A percentile compares a stretch with the other conserved stretches of the same genome.
Evolutionary conservation across 805 yeast genomes (phyloP).

Genomic region (Starmerella stigmatis): DNA sequence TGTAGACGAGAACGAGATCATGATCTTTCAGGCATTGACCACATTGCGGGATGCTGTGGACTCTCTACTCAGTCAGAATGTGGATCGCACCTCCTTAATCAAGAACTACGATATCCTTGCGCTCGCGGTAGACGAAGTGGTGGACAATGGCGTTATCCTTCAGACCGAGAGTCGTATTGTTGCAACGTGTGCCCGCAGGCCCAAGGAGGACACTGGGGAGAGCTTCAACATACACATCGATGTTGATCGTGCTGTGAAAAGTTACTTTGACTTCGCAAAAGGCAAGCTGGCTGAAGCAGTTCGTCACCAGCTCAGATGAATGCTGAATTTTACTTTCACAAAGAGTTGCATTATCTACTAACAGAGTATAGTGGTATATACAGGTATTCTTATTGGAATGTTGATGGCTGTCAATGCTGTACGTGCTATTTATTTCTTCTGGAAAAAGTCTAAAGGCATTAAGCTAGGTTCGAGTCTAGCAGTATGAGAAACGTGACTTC

Average conservation of each 20-base stretch:
- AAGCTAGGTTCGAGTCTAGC: too few species aligned
- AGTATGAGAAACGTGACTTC: too few species aligned
- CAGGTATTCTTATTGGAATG: too few species aligned
- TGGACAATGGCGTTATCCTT: constrained; percentile 86
- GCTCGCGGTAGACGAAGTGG: constrained; percentile 79
- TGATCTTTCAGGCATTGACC: constrained; percentile 61
- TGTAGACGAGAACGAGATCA: constrained; percentile 73
- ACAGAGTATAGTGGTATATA: too few species aligned
- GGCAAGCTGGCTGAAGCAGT: constrained; percentile 52
- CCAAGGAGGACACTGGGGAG: constrained; percentile 73
- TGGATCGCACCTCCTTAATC: constrained; percentile 68
- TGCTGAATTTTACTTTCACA: too few species aligned
- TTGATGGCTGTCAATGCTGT: too few species aligned
- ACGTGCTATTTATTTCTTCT: too few species aligned
- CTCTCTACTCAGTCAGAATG: constrained; percentile 51
- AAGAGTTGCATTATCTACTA: too few species aligned
- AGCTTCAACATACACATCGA: constrained; percentile 33
- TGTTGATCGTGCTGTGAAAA: constrained; percentile 39
- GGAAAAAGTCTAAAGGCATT: too few species aligned
- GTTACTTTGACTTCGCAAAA: constrained; percentile 76
- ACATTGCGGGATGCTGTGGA: constrained; percentile 77
- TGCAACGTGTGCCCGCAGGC: constrained; percentile 81
- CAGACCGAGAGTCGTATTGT: constrained; percentile 83
- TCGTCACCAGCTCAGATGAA: constrained; percentile 33
- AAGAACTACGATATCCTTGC: constrained; percentile 79